Base-by-base conservation (phyloP, 352 stramenopile species). In the Phytopythium vexans region DNA sequence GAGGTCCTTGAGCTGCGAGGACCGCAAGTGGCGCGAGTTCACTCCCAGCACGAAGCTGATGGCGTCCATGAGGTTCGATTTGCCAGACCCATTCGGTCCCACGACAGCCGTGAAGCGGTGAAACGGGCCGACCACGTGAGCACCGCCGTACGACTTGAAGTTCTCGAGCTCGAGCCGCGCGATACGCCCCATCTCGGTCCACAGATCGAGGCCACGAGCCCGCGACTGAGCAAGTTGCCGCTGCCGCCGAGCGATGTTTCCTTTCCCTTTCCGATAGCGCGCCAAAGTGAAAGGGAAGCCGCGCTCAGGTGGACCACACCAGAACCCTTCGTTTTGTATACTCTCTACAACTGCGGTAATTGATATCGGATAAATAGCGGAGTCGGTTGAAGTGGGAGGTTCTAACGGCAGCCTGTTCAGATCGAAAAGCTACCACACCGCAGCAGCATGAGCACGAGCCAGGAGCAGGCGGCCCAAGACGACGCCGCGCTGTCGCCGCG, bases 91-190 rank as follows among this genome's bases (percentile, higher is more conserved):
- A 74, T 99, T 99, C 36, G 97, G 97, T 1, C 97, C 97, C 45
- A 99, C 92, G 42, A 99, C 91, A 41, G 91, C 96, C 35, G 97
- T 99, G 68, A 99, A 99, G 59, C 97, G 88, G 45, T 94, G 77
- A 73, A 99, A 99, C 12, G 97, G 97, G 12, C 96, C 97, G 53
- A 99, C 97, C 35, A 88, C 82, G 42, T 95, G 86, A 15, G 42
- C 52, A 3, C 97, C 97, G 35, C 85, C 92, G 66, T 99, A 99
- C 6, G 89, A 98, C 75, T 99, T 99, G 90, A 99, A 99, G 77
- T 99, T 98, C 66, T 98, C 91, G 33, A 99, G 69, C 86, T 99
- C 96, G n/a, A 99, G 72, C 40, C 95, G 68, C 80, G 83, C 55
- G 49, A 97, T 95, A 33, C 86, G 78, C 21, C 89, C 88, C 89